These are phyloP conservation scores for Funneliformis mosseae DNA, from an alignment of 192 early-diverging fungal species.

Conservation along the genomic window DNA sequence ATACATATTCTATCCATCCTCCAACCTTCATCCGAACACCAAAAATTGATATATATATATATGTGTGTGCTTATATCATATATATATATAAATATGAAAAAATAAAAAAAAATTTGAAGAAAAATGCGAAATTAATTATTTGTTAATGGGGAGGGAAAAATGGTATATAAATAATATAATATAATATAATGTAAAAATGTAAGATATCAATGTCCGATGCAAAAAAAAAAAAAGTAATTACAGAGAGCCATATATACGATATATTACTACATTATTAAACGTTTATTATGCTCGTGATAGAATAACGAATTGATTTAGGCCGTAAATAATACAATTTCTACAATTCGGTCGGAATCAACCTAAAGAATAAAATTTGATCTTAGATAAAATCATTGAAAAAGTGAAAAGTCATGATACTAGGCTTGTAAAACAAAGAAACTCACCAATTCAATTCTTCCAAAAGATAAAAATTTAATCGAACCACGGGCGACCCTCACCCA, in stretches of 20 bases:
- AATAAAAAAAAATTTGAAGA: neutral
- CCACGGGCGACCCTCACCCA: neutral
- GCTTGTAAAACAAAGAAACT: too few species aligned
- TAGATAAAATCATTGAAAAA: too few species aligned
- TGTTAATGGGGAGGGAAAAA: neutral
- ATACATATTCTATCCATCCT: too few species aligned
- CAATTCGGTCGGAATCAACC: neutral
- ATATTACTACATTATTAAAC: neutral
- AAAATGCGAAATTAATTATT: neutral
- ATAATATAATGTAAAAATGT: neutral
- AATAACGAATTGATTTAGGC: neutral
- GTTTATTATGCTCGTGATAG: neutral
- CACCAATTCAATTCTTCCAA: neutral
- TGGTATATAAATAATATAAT: neutral
- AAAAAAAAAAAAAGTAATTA: neutral
- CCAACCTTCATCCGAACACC: too few species aligned
- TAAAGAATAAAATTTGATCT: too few species aligned
- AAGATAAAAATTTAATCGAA: neutral
- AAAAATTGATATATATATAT: neutral
- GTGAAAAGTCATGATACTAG: too few species aligned
- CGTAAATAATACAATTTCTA: neutral
- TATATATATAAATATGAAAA: neutral
- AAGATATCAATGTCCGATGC: neutral
- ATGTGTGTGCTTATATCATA: neutral
- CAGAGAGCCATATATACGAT: neutral